phyloP scores from a whole-genome alignment of 768 basidiomycete species.

The Mycena maculata region DNA sequence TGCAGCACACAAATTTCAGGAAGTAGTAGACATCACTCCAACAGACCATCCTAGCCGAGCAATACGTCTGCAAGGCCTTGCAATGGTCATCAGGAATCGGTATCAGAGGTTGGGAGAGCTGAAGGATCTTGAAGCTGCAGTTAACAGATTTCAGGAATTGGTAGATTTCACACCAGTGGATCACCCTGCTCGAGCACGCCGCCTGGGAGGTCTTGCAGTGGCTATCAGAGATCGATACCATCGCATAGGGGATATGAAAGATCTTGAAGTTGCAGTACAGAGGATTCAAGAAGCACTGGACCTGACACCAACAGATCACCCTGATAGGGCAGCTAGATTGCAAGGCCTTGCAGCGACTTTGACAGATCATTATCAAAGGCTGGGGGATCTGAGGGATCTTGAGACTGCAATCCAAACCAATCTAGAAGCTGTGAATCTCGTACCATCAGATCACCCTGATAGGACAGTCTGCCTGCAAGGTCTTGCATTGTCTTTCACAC shows the following conservation, averaged over 20 bases:
- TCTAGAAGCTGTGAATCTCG: too few relatives aligned
- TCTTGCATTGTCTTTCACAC: too few relatives aligned
- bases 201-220: not conserved
- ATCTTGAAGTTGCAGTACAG: not conserved
- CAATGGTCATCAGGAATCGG: not conserved
- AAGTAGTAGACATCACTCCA: too few relatives aligned
- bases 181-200: not conserved
- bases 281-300: not conserved
- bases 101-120: constrained; percentile 18
- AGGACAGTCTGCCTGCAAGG: too few relatives aligned
- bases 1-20: too few relatives aligned
- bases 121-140: not conserved
- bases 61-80: not conserved
- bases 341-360: too few relatives aligned
- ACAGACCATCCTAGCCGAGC: too few relatives aligned
- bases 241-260: not conserved
- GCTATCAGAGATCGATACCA: not conserved
- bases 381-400: too few relatives aligned
- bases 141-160: not conserved
- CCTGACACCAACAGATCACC: not conserved
- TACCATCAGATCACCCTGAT: too few relatives aligned
- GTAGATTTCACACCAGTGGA: not conserved
- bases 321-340: not conserved
- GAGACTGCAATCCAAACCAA: too few relatives aligned
- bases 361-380: too few relatives aligned